These are phyloP conservation scores for Melastoma malabathricum DNA, from an alignment of 345 rosid species.

Conservation along the genomic window DNA sequence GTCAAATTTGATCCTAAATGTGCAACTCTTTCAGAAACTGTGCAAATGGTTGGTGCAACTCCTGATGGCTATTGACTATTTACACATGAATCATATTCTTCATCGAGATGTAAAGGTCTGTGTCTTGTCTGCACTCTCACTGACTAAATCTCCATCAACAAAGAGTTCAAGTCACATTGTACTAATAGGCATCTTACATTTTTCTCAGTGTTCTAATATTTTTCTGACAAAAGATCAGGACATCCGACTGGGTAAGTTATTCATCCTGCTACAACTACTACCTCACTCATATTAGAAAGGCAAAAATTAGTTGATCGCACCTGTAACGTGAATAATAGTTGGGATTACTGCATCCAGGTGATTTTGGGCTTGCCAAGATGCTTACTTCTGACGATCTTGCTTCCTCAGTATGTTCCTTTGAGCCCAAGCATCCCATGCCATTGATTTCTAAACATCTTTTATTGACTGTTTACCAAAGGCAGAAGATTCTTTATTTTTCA, in stretches of 20 bases:
- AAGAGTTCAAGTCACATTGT: conserved; percentile 1
- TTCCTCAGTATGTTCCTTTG: conserved; percentile 58
- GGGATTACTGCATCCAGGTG: conserved; percentile 41
- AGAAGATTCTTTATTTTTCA: no score
- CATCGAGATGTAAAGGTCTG: conserved; percentile 99
- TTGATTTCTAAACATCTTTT: no score
- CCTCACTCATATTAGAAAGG: no score
- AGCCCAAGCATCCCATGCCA: no score
- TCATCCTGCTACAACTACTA: conserved; percentile 4
- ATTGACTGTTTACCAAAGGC: no score
- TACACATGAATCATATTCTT: conserved; percentile 88
- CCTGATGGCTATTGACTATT: conserved; percentile 95
- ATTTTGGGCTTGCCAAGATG: conserved; percentile 96
- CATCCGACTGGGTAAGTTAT: conserved; percentile 81
- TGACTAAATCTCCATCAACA: background rate
- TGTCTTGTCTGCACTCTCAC: conserved; percentile 4
- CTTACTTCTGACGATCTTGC: conserved; percentile 96
- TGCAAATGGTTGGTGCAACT: conserved; percentile 98
- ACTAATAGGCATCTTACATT: conserved; percentile 8
- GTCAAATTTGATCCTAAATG: no score
- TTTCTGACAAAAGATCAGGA: conserved; percentile 86
- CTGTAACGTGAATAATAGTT: conserved; percentile 8
- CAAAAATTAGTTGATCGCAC: background rate
- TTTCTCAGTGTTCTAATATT: conserved; percentile 75
- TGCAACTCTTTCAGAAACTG: conserved; percentile 46